These are phyloP conservation scores for Mimosa bimucronata DNA, from an alignment of 306 rosid species.

Conservation along the genomic window DNA sequence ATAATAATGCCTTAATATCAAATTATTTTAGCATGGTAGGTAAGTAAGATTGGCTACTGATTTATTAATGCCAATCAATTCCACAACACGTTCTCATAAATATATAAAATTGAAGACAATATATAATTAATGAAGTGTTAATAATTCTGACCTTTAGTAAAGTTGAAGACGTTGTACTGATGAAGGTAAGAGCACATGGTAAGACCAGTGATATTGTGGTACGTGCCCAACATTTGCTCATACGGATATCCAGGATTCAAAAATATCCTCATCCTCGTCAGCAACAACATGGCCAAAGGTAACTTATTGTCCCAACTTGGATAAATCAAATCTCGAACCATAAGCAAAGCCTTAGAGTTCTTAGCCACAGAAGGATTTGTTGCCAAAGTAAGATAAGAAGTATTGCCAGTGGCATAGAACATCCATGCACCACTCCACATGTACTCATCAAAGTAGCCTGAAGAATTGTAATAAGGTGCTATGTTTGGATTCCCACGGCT, in stretches of 20 bases:
- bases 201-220: conserved; percentile 56
- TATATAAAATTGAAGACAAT: background rate
- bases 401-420: conserved; percentile 68
- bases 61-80: no score
- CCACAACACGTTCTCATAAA: background rate
- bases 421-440: conserved; percentile 77
- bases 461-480: conserved; percentile 56
- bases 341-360: conserved; percentile 48
- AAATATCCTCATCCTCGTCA: conserved; percentile 63
- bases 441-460: conserved; percentile 67
- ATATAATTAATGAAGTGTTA: background rate
- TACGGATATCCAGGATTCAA: conserved; percentile 68
- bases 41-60: background rate
- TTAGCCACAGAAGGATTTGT: conserved; percentile 43
- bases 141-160: conserved; percentile 45
- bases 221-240: conserved; percentile 61
- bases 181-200: conserved; percentile 75
- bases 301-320: conserved; percentile 68
- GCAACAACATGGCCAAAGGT: conserved; percentile 68
- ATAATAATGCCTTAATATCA: background rate
- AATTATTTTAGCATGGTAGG: no score
- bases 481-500: conserved; percentile 43
- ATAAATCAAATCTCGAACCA: conserved; percentile 45
- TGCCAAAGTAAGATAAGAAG: conserved; percentile 52
- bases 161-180: conserved; percentile 48